These are phyloP conservation scores for Trichoderma koningiopsis DNA, from an alignment of 2,329 filamentous ascomycete species.

Conservation along the genomic window DNA sequence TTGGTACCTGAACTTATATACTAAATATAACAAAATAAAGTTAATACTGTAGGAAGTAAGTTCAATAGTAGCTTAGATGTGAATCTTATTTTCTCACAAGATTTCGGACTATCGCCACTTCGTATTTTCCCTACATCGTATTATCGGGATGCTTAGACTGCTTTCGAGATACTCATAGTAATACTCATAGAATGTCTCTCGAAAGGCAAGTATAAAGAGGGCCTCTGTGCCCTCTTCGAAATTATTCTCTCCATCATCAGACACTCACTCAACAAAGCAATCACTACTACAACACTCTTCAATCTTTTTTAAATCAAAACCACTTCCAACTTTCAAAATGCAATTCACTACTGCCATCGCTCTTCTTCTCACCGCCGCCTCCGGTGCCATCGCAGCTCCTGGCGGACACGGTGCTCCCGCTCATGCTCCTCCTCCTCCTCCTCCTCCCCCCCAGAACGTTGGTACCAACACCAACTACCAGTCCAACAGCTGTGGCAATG, in stretches of 20 bases:
- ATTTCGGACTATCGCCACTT: neutral
- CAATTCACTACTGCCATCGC: neutral
- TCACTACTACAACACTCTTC: neutral
- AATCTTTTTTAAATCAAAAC: neutral
- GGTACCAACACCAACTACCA: constrained; percentile 3
- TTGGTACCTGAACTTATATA: neutral
- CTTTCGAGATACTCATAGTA: no score
- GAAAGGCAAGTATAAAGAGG: neutral
- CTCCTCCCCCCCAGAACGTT: neutral
- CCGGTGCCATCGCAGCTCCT: constrained; percentile 4
- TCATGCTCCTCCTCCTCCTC: neutral
- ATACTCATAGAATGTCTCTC: neutral
- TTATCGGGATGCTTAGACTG: neutral
- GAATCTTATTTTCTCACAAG: neutral
- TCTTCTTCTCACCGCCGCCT: neutral
- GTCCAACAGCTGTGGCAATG: constrained; percentile 1
- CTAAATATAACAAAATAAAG: neutral
- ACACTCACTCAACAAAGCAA: neutral
- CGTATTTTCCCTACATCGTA: neutral
- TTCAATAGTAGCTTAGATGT: neutral
- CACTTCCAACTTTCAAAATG: neutral
- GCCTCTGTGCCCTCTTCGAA: neutral
- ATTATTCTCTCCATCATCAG: neutral
- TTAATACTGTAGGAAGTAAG: neutral
- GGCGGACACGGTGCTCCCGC: neutral